Percentiles rank a stretch among this genome's conserved stretches.
Evolutionary conservation across 306 rosid species (phyloP).

Genomic region (Casuarina glauca): DNA sequence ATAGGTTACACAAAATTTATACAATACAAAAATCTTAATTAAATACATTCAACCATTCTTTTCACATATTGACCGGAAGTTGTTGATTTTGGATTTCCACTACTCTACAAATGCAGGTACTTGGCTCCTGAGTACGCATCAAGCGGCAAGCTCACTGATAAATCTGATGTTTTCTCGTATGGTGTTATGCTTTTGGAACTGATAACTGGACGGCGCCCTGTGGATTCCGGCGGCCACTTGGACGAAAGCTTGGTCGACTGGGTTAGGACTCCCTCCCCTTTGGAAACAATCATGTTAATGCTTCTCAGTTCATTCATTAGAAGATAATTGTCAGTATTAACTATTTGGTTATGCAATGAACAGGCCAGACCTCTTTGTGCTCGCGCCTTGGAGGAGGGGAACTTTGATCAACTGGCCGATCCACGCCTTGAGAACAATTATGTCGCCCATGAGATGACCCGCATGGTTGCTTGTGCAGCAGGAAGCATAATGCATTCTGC

Average conservation of each 20-base stretch:
- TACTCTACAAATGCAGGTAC: constrained; percentile 43
- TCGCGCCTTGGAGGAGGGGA: constrained; percentile 45
- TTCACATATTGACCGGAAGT: too few relatives aligned
- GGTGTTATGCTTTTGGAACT: constrained; percentile 81
- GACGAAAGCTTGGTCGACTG: constrained; percentile 87
- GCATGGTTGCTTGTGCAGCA: constrained; percentile 82
- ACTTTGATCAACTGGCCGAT: constrained; percentile 55
- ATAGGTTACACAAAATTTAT: too few relatives aligned
- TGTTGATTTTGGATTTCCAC: neutral
- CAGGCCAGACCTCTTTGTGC: constrained; percentile 79
- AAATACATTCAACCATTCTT: too few relatives aligned
- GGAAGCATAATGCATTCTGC: constrained; percentile 69
- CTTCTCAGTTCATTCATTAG: neutral
- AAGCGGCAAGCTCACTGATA: constrained; percentile 84
- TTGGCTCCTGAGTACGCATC: constrained; percentile 97
- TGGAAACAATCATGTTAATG: neutral
- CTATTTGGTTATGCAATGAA: constrained; percentile 17
- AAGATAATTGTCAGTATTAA: neutral
- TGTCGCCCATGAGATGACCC: constrained; percentile 46
- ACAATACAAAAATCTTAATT: too few relatives aligned
- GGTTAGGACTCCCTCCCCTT: constrained; percentile 40
- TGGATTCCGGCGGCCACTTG: constrained; percentile 39
- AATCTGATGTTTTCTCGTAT: constrained; percentile 84
- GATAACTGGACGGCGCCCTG: constrained; percentile 64
- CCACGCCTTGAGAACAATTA: constrained; percentile 53